Evolutionary conservation across 345 rosid species (phyloP), one percentile per base, ranked within the genome.

Genomic region (Isatis tinctoria): DNA sequence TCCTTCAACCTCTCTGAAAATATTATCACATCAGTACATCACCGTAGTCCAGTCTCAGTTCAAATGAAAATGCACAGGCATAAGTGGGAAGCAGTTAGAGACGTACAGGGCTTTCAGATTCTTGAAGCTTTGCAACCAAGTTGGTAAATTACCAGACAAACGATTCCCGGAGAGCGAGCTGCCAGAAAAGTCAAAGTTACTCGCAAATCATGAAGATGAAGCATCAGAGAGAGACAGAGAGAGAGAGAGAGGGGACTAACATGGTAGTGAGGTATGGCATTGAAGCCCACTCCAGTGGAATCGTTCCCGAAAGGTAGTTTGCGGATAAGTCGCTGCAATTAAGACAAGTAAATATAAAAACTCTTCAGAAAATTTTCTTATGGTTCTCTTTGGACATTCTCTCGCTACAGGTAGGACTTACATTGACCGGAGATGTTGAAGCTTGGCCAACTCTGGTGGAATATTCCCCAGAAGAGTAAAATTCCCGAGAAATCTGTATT

Each of bases 231-330:
- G 44, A 24, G 32, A 39, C 56, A 3, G 3, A 11, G 63, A 12
- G 35, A 58, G 3, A 27, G 5, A 67, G 48, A 37, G n/a, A 48
- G 52, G 7, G 49, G 60, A 30, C 90, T 81, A 18, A 88, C 93
- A 86, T 82, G 61, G 0, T 61, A 35, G 56, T 76, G 68, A 86
- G 75, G 44, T 75, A 5, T 26, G 14, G 75, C 79, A 82, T 6
- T 22, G 83, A 74, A 53, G 85, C 83, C 93, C 88, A 88, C 69
- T 85, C 87, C 41, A 17, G 48, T 37, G 93, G 91, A 2, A 88
- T 77, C 3, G 87, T 61, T 17, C 91, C 91, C 56, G 45, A 74
- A 3, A 86, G 78, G 73, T 78, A 86, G 71, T 86, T 86, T 75
- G 73, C 74, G 14, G 26, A 52, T 2, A 73, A 40, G 27, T 53